These are phyloP conservation scores for Diutina mesorugosa DNA, from an alignment of 1,139 yeast genomes.

Conservation along the genomic window DNA sequence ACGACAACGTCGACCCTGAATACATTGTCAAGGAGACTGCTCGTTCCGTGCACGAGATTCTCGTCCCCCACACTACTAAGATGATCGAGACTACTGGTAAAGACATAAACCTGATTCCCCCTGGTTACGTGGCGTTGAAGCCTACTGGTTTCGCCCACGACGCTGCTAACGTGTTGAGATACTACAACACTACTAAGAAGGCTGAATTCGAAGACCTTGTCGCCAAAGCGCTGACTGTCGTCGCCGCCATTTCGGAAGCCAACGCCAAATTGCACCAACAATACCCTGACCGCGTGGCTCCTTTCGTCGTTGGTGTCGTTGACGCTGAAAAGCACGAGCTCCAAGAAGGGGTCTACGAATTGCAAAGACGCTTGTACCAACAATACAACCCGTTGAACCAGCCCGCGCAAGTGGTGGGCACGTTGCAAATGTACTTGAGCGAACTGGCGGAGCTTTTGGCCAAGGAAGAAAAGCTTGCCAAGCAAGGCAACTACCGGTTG, in stretches of 20 bases:
- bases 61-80: conserved; percentile 55
- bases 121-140: conserved; percentile 81
- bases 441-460: conserved; percentile 54
- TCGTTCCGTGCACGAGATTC: conserved; percentile 52
- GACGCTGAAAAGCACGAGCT: conserved; percentile 88
- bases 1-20: conserved; percentile 45
- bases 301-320: conserved; percentile 74
- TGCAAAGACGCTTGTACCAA: conserved; percentile 72
- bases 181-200: conserved; percentile 38
- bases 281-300: conserved; percentile 62
- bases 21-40: conserved; percentile 56
- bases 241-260: conserved; percentile 42
- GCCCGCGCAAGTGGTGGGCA: conserved; percentile 70
- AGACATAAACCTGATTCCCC: conserved; percentile 53
- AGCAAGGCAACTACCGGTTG: conserved; percentile 48
- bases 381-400: conserved; percentile 51
- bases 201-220: conserved; percentile 49
- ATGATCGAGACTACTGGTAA: conserved; percentile 31
- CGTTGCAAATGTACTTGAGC: conserved; percentile 84
- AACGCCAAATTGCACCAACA: conserved; percentile 32
- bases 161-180: conserved; percentile 62
- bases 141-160: conserved; percentile 80
- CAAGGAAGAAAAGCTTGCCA: conserved; percentile 54
- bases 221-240: conserved; percentile 46
- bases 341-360: conserved; percentile 84